Base-by-base conservation (phyloP, 2,329 filamentous ascomycete genomes). In the Cercospora janseana region DNA sequence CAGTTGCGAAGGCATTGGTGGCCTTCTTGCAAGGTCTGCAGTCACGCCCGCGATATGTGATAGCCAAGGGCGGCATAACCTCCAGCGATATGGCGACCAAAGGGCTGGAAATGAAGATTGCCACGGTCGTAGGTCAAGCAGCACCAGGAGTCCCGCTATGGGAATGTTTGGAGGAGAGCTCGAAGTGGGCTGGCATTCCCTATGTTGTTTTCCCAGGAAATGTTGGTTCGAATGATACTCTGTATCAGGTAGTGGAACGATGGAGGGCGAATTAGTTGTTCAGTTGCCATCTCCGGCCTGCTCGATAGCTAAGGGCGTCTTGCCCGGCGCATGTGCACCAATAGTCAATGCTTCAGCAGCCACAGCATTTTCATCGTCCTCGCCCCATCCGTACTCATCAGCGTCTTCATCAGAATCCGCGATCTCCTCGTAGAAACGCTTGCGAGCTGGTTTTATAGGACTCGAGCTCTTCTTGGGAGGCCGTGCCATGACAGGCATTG, bases 331-430 rank as follows among this genome's bases (percentile, higher is more conserved):
- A 12, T 27, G 24, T 15, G 13, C 34, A 12, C 27, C 21, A 7
- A 13, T 23, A n/a, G 15, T 46, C n/a, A 46, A 4, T 12, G 21
- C 23, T 28, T 55, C 44, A 4, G 44, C 40, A 29, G 40, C 50
- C 5, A 53, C 29, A 2, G 49, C 75, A 48, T 79, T 77, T 49
- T 85, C 83, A 59, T 85, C 82, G 35, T 81, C 79, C 45, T 86
- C 80, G 29, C 78, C 79, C 85, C 85, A 89, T 10, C 83, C 85
- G 61, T 87, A 81, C 56, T 88, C 85, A 52, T 85, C 82, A 12
- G 76, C 75, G 23, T 78, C 79, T 34, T 83, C 81, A 55, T 80
- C 85, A 4, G 82, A 78, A 35, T 85, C 78, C 26, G 72, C 73
- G 46, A 86, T 73, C 65, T 88, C 72, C 35, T 70, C 63, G 46